Percentiles rank a stretch among this genome's conserved stretches.
These are phyloP conservation scores for Canna indica DNA, from an alignment of 176 grass and related monocot genomes.

Conservation along the genomic window DNA sequence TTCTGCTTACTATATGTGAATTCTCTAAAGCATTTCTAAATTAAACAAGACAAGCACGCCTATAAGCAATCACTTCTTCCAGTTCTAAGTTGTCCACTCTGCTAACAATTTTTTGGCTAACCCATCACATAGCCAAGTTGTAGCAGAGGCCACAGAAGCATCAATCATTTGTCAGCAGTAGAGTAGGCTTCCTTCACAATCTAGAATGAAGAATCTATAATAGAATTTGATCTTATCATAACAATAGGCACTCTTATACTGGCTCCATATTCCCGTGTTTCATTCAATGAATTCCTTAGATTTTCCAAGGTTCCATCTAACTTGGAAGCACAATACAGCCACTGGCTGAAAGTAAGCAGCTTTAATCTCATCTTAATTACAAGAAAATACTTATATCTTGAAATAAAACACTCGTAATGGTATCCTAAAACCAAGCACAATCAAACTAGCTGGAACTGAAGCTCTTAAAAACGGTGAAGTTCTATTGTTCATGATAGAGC, in stretches of 20 bases:
- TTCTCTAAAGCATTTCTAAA: background rate
- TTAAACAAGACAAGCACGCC: background rate
- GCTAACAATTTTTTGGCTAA: background rate
- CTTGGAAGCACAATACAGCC: background rate
- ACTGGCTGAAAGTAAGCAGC: background rate
- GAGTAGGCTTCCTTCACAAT: background rate
- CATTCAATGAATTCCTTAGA: background rate
- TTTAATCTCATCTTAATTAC: background rate
- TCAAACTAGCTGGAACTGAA: too few relatives aligned
- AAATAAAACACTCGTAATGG: background rate
- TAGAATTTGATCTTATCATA: background rate
- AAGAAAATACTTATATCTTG: background rate
- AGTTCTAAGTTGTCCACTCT: background rate
- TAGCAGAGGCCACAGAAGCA: background rate
- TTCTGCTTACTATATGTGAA: background rate
- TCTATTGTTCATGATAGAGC: too few relatives aligned
- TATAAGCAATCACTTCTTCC: background rate
- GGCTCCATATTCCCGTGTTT: background rate
- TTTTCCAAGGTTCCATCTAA: background rate
- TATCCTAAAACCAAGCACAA: too few relatives aligned
- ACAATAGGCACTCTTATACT: background rate
- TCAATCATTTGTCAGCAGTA: background rate
- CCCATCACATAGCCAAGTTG: background rate
- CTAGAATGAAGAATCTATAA: background rate
- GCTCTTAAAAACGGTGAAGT: too few relatives aligned